Conservation (phyloP, 345 rosid species). For the Odontarrhena argentea region DNA sequence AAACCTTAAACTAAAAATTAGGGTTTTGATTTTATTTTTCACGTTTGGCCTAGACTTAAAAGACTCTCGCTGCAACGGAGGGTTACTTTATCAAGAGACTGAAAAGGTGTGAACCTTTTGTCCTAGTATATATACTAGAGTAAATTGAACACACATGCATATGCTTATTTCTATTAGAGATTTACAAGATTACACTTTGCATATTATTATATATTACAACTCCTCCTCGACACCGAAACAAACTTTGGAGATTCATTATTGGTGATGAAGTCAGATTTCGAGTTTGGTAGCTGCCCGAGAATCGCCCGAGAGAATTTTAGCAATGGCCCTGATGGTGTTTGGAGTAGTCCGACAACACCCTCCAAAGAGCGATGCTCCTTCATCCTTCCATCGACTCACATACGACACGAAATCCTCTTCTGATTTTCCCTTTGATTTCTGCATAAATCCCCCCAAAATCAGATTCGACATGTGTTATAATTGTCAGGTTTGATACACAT, state of each 20-base stretch:
- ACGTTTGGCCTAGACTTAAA: no score
- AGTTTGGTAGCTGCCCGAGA: conserved; percentile 32
- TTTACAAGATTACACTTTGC: background rate
- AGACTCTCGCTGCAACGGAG: no score
- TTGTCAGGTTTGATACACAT: background rate
- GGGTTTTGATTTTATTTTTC: no score
- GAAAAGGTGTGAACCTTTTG: no score
- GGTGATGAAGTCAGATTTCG: conserved; percentile 11
- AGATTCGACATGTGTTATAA: background rate
- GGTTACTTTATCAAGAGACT: no score
- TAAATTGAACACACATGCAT: no score
- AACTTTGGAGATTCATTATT: conserved; percentile 1
- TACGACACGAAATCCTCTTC: conserved; percentile 83
- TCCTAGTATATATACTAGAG: no score
- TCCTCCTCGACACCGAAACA: conserved; percentile 12
- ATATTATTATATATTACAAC: background rate
- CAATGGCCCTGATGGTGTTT: conserved; percentile 66
- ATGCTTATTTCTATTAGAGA: no score
- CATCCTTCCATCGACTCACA: conserved; percentile 67
- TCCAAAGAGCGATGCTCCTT: conserved; percentile 76
- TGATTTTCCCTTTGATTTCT: conserved; percentile 59
- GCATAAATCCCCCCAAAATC: conserved; percentile 11
- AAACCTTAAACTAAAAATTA: no score
- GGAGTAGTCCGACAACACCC: conserved; percentile 98
- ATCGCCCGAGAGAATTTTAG: conserved; percentile 50